A percentile compares a stretch with the other conserved stretches of the same genome.
phyloP scores from a whole-genome alignment of 345 rosid genomes.

The Salix koriyanagi region DNA sequence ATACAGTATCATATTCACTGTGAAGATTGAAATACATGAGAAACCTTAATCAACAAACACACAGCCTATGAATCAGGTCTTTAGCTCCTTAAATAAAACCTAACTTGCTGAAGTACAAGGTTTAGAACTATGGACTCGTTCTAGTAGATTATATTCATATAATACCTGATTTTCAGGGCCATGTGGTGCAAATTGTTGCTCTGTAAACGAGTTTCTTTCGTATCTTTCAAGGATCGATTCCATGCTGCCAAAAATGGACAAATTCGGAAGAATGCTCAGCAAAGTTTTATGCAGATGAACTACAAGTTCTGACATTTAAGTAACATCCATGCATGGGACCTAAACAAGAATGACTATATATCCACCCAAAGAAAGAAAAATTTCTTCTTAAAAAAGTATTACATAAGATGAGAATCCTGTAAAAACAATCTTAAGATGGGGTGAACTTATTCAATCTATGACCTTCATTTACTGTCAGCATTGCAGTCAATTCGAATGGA shows the following conservation, averaged over 20 bases:
- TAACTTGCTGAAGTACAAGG: neutral
- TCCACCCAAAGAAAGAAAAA: neutral
- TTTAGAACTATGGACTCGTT: neutral
- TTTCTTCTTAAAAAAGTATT: neutral
- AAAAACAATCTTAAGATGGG: neutral
- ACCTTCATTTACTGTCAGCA: neutral
- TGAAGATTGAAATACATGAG: neutral
- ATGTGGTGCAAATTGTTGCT: slow-evolving; percentile 31
- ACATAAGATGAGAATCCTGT: neutral
- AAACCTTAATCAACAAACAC: neutral
- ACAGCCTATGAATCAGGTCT: neutral
- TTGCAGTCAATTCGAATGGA: neutral
- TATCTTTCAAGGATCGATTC: slow-evolving; percentile 70
- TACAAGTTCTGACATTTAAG: neutral
- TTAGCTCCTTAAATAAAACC: neutral
- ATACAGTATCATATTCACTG: neutral
- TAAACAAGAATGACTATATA: neutral
- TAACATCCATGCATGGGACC: neutral
- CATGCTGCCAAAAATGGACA: slow-evolving; percentile 41
- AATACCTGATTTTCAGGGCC: slow-evolving; percentile 37
- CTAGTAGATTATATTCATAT: neutral
- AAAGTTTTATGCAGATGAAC: neutral
- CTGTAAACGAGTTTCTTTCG: slow-evolving; percentile 44
- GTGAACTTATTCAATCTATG: neutral
- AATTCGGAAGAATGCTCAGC: neutral